Evolutionary conservation across 352 stramenopile species (phyloP), one percentile per base, ranked within the genome.

Genomic region (Blastocystis sp.): DNA sequence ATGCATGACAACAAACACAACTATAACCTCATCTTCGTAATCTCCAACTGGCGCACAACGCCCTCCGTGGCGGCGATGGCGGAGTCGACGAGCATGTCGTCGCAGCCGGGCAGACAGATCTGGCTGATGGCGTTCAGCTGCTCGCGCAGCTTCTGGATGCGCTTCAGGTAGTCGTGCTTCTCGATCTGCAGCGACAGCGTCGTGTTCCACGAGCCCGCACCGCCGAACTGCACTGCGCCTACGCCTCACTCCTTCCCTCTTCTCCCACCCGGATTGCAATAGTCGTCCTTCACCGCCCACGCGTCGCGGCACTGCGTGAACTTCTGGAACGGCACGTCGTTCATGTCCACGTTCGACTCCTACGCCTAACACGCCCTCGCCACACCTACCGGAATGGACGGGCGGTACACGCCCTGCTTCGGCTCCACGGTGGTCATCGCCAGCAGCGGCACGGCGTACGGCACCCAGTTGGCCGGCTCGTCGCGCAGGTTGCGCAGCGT

Each of bases 401-500:
- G 76, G 53, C 61, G 61, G 41, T 86, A 86, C 38, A 86, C 76
- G 48, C 82, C 60, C 40, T 76, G 88, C 48, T 89, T 86, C 23
- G 52, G 23, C 34, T 88, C 79, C 52, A 89, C 53, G 21, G 84
- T 76, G 4, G 89, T 87, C 74, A 90, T 60, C n/a, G 64, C 70
- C 59, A 88, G 41, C 56, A 90, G 43, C n/a, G 88, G 88, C 17
- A 90, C 62, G 14, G 76, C 88, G 45, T 62, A 66, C 17, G 86
- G 76, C 34, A 87, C 48, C 88, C 88, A 90, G n/a, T 89, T 82
- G 7, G 28, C 40, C 34, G 79, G 70, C 52, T 80, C 70, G 41
- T 89, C 88, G 34, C 76, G 89, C 67, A 90, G 70, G 48, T 90
- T 90, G n/a, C 81, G 52, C 21, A 90, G 56, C 17, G 86, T 80